Evolutionary conservation across 1,284 basidiomycete genomes (phyloP).

Genomic region (Ustilago esculenta): DNA sequence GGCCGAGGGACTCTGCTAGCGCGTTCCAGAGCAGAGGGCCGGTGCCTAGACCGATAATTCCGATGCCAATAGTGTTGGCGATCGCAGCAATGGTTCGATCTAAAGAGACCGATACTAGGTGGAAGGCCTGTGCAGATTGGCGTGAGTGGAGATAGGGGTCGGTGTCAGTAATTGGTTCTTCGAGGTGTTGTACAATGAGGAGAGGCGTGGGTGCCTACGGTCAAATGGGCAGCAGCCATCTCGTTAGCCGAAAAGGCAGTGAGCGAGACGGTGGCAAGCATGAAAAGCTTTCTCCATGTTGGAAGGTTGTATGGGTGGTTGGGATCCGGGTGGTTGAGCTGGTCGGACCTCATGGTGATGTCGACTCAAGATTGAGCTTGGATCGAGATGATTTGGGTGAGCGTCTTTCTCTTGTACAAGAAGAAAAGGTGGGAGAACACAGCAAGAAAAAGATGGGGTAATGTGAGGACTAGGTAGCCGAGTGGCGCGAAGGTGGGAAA

Average conservation of each 20-base stretch:
- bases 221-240: conserved; percentile 52
- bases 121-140: conserved; percentile 26
- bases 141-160: not conserved
- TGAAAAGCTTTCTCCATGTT: conserved; percentile 59
- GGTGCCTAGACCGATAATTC: conserved; percentile 67
- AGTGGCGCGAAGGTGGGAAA: no score
- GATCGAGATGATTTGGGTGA: no score
- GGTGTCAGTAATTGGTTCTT: not conserved
- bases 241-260: conserved; percentile 64
- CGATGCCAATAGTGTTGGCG: conserved; percentile 67
- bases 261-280: conserved; percentile 57
- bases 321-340: conserved; percentile 41
- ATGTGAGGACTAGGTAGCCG: no score
- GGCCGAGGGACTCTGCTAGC: conserved; percentile 57
- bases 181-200: not conserved
- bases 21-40: conserved; percentile 64
- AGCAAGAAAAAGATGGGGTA: no score
- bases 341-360: conserved; percentile 25
- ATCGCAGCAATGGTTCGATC: conserved; percentile 53
- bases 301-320: conserved; percentile 54
- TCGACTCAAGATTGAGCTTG: no score
- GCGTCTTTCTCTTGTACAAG: no score
- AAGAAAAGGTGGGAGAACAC: no score
- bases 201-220: conserved; percentile 21
- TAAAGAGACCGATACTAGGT: conserved; percentile 52